phyloP scores from a whole-genome alignment of 495 filamentous ascomycete genomes.

The Trichoderma asperelloides region DNA sequence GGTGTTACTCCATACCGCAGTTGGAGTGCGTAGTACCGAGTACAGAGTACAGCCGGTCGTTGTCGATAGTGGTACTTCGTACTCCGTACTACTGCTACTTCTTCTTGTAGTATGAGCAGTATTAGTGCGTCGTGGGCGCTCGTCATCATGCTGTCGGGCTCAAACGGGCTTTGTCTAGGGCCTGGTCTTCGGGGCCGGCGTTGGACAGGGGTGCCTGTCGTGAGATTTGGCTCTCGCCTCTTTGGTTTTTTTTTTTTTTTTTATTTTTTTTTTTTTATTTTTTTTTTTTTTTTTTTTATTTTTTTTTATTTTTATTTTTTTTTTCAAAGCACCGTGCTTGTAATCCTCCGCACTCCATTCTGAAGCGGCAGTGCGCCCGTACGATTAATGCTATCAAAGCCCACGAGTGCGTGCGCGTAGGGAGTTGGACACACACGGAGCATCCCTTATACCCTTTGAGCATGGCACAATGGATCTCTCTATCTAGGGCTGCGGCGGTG shows the following conservation, averaged over 20 bases:
- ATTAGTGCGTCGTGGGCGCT: neutral
- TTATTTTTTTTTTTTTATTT: neutral
- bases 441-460: neutral
- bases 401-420: neutral
- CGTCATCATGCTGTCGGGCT: conserved; percentile 1
- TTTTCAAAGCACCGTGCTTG: neutral
- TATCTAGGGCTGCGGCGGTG: neutral
- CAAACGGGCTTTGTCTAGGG: neutral
- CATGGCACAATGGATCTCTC: neutral
- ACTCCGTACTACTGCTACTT: no score
- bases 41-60: no score
- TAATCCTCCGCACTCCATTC: neutral
- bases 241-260: no score
- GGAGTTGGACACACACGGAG: neutral
- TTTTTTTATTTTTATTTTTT: neutral
- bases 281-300: neutral
- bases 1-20: neutral
- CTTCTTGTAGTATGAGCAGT: neutral
- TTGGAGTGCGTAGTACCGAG: neutral
- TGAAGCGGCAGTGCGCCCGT: neutral
- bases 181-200: neutral
- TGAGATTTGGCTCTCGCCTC: neutral
- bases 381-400: neutral
- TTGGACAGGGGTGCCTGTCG: neutral
- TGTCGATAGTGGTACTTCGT: no score